These are phyloP conservation scores for Mycocentrospora acerina DNA, from an alignment of 2,329 filamentous ascomycete species.

Conservation along the genomic window DNA sequence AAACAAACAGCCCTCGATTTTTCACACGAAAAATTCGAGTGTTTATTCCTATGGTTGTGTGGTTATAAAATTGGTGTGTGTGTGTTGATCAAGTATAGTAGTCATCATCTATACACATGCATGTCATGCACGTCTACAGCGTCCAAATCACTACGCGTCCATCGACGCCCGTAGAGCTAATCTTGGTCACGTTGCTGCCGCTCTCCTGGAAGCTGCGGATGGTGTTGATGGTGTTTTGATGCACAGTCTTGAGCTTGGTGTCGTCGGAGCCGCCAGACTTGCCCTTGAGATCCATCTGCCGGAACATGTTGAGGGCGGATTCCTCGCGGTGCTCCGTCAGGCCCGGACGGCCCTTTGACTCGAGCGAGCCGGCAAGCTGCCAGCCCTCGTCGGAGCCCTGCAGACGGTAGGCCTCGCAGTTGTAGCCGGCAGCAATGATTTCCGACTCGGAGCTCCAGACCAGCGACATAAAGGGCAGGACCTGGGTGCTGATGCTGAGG, in stretches of 20 bases:
- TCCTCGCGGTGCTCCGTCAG: slow-evolving; percentile 72
- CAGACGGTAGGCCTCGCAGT: slow-evolving; percentile 87
- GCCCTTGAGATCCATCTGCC: slow-evolving; percentile 97
- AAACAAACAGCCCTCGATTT: too few relatives aligned
- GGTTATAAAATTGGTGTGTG: too few relatives aligned
- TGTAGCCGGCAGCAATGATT: slow-evolving; percentile 92
- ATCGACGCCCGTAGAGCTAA: slow-evolving; percentile 65
- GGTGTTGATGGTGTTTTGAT: slow-evolving; percentile 94
- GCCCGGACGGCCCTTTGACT: slow-evolving; percentile 67
- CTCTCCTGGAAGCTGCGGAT: slow-evolving; percentile 73
- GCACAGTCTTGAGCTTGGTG: slow-evolving; percentile 89
- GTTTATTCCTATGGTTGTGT: too few relatives aligned
- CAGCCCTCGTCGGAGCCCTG: slow-evolving; percentile 76
- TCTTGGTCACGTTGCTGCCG: slow-evolving; percentile 68
- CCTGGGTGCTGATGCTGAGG: slow-evolving; percentile 83
- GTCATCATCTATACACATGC: too few relatives aligned
- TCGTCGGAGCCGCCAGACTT: slow-evolving; percentile 75
- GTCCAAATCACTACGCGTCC: slow-evolving; percentile 52
- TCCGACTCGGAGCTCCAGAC: slow-evolving; percentile 91
- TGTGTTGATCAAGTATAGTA: too few relatives aligned
- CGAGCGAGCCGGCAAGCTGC: slow-evolving; percentile 79
- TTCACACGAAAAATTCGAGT: too few relatives aligned
- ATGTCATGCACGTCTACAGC: slow-evolving; percentile 31
- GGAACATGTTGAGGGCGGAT: slow-evolving; percentile 96
- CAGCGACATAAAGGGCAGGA: slow-evolving; percentile 88